Evolutionary conservation across 805 yeast genomes (phyloP).

Genomic region (Spathaspora gorwiae): DNA sequence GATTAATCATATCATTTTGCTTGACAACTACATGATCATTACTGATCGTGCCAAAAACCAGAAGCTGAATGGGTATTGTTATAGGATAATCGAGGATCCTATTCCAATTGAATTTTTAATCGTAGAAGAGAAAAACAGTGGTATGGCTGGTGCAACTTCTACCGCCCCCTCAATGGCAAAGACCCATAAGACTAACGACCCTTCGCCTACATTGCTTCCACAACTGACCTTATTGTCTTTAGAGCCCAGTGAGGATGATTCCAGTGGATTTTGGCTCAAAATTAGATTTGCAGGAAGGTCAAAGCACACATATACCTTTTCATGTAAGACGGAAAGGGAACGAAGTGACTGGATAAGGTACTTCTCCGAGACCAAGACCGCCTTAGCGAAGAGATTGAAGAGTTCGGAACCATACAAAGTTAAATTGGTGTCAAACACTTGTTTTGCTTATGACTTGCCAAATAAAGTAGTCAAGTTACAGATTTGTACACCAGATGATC

Average conservation of each 20-base stretch:
- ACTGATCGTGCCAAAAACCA: constrained; percentile 52
- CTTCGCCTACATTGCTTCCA: constrained; percentile 1
- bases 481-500: constrained; percentile 48
- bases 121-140: constrained; percentile 37
- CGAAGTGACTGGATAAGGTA: constrained; percentile 53
- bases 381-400: constrained; percentile 21
- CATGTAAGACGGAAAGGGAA: constrained; percentile 44
- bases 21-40: constrained; percentile 68
- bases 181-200: not conserved
- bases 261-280: constrained; percentile 41
- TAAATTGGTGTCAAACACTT: constrained; percentile 49
- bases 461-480: constrained; percentile 50
- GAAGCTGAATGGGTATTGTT: constrained; percentile 20
- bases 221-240: not conserved
- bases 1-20: constrained; percentile 48
- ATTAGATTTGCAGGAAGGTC: constrained; percentile 54
- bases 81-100: constrained; percentile 50
- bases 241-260: constrained; percentile 24
- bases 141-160: constrained; percentile 1
- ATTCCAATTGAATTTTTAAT: constrained; percentile 57
- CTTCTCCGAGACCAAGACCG: constrained; percentile 36
- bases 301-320: constrained; percentile 51
- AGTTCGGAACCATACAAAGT: constrained; percentile 53
- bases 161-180: constrained; percentile 2
- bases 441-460: constrained; percentile 60